A percentile compares a stretch with the other conserved stretches of the same genome.
phyloP scores from a whole-genome alignment of 441 rosid genomes.

The Erodium moschatum region DNA sequence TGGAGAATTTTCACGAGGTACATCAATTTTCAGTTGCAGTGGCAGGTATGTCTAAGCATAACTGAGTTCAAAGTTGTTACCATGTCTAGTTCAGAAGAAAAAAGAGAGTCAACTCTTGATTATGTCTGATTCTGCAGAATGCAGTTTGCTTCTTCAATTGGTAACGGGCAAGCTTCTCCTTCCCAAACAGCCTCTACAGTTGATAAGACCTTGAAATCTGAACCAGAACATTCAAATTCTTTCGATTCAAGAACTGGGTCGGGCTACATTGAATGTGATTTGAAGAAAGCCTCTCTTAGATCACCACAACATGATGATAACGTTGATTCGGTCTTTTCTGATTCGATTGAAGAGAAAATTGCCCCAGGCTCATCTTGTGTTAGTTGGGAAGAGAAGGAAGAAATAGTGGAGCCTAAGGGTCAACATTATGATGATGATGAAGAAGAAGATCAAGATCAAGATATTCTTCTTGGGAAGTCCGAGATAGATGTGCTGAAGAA shows the following conservation, averaged over 20 bases:
- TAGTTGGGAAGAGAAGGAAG: slow-evolving; percentile 79
- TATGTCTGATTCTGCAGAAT: slow-evolving; percentile 39
- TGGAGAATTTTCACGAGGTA: slow-evolving; percentile 41
- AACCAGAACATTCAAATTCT: slow-evolving; percentile 42
- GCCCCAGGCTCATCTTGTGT: slow-evolving; percentile 38
- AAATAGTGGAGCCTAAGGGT: slow-evolving; percentile 37
- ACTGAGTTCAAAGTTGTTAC: neutral
- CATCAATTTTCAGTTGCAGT: slow-evolving; percentile 46
- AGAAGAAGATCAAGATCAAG: slow-evolving; percentile 23
- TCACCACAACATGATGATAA: slow-evolving; percentile 32
- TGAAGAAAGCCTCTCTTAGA: slow-evolving; percentile 36
- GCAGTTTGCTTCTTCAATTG: slow-evolving; percentile 40
- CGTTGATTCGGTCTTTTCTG: slow-evolving; percentile 36
- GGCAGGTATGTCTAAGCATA: slow-evolving; percentile 41
- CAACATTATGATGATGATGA: slow-evolving; percentile 21
- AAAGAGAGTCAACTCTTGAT: slow-evolving; percentile 1
- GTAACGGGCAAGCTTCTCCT: slow-evolving; percentile 46
- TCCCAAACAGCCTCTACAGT: slow-evolving; percentile 42
- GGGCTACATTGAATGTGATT: slow-evolving; percentile 48
- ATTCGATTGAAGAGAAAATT: slow-evolving; percentile 35
- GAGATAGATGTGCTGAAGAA: slow-evolving; percentile 22
- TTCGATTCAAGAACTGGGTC: slow-evolving; percentile 60
- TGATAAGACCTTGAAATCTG: slow-evolving; percentile 48
- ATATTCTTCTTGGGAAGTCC: slow-evolving; percentile 24
- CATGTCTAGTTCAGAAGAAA: slow-evolving; percentile 20